Percentiles rank a stretch among this genome's conserved stretches.
Evolutionary conservation across 2,329 filamentous ascomycete species (phyloP).

Genomic region (Colletotrichum cereale): DNA sequence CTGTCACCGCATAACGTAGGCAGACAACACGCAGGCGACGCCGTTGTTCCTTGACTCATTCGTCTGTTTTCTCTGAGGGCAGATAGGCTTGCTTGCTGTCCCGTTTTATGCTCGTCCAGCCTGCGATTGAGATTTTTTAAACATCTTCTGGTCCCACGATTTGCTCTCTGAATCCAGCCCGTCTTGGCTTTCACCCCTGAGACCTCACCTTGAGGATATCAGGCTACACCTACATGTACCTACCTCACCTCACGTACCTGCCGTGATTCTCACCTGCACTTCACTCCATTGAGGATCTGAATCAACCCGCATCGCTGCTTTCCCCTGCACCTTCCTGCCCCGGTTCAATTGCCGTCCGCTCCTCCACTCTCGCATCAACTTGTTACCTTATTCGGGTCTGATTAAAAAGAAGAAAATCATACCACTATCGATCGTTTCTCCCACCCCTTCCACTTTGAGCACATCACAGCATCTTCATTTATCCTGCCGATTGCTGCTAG

Average conservation of each 20-base stretch:
- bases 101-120: conserved; percentile 4
- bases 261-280: no score
- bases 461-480: neutral
- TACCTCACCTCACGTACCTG: neutral
- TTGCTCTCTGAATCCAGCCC: neutral
- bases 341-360: neutral
- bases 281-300: neutral
- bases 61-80: neutral
- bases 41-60: neutral
- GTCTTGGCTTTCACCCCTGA: neutral
- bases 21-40: neutral
- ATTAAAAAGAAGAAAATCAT: neutral
- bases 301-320: neutral
- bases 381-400: conserved; percentile 4
- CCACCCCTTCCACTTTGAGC: neutral
- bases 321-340: conserved; percentile 1
- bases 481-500: neutral
- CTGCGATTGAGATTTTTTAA: neutral
- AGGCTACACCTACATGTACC: neutral
- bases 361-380: neutral
- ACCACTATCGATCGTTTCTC: neutral
- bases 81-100: neutral
- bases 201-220: neutral
- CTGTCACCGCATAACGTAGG: neutral
- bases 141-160: neutral